These are phyloP conservation scores for Pseudonectria buxi DNA, from an alignment of 2,329 filamentous ascomycete species.

Conservation along the genomic window DNA sequence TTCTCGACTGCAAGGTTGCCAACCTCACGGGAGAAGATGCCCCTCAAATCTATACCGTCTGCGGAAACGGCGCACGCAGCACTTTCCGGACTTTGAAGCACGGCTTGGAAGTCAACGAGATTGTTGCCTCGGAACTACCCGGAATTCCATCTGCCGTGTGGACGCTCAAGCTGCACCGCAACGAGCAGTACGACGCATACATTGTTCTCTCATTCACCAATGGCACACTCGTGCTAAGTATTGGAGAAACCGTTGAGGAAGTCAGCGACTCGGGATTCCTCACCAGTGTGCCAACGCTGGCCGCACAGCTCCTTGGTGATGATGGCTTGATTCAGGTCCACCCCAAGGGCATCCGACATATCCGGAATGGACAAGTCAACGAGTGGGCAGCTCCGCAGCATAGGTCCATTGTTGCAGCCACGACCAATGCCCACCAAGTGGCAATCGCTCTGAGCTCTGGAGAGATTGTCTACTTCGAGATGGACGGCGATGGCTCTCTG, in stretches of 20 bases:
- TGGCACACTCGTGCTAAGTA: conserved; percentile 84
- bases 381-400: conserved; percentile 94
- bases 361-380: conserved; percentile 70
- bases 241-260: conserved; percentile 94
- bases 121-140: conserved; percentile 88
- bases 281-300: conserved; percentile 79
- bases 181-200: conserved; percentile 85
- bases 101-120: conserved; percentile 86
- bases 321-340: conserved; percentile 92
- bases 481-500: conserved; percentile 83
- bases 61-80: conserved; percentile 81
- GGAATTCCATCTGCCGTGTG: conserved; percentile 87
- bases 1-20: conserved; percentile 84
- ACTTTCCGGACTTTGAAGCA: conserved; percentile 89
- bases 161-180: conserved; percentile 80
- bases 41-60: conserved; percentile 91
- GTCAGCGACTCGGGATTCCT: conserved; percentile 91
- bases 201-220: conserved; percentile 93
- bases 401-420: conserved; percentile 87
- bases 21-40: conserved; percentile 90
- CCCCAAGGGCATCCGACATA: conserved; percentile 90
- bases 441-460: conserved; percentile 90
- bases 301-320: conserved; percentile 89
- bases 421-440: conserved; percentile 89
- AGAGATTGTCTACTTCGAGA: conserved; percentile 97